phyloP scores from a whole-genome alignment of 2,329 filamentous ascomycete species.

The Didymella arachidicola region DNA sequence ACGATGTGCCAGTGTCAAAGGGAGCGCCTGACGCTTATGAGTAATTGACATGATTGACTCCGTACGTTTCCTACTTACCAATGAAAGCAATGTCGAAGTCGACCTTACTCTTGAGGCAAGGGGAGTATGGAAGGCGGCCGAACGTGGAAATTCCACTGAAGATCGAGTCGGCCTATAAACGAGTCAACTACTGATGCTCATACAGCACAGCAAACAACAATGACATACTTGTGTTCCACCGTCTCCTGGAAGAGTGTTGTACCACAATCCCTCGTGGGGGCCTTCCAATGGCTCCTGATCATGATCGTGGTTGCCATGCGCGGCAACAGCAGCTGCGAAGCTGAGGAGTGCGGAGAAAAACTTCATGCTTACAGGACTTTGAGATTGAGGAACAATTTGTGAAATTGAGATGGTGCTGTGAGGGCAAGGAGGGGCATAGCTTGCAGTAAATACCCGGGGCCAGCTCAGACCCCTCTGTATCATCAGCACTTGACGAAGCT shows the following conservation, averaged over 20 bases:
- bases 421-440: slow-evolving; percentile 17
- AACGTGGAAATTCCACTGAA: slow-evolving; percentile 91
- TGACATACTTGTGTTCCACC: slow-evolving; percentile 78
- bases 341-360: slow-evolving; percentile 34
- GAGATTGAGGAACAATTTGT: slow-evolving; percentile 1
- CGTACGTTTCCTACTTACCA: not conserved
- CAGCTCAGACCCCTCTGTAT: slow-evolving; percentile 32
- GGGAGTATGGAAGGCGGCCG: slow-evolving; percentile 77
- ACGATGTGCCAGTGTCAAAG: slow-evolving; percentile 86
- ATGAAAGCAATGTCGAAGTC: slow-evolving; percentile 88
- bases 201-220: not conserved
- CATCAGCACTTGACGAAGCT: slow-evolving; percentile 36
- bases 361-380: slow-evolving; percentile 36
- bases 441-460: slow-evolving; percentile 33
- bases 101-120: slow-evolving; percentile 75
- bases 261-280: slow-evolving; percentile 80
- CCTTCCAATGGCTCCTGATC: slow-evolving; percentile 67
- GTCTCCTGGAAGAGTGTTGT: slow-evolving; percentile 81
- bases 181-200: slow-evolving; percentile 25
- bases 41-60: not conserved
- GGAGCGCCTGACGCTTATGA: slow-evolving; percentile 66
- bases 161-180: slow-evolving; percentile 76
- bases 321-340: slow-evolving; percentile 61
- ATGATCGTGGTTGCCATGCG: slow-evolving; percentile 66
- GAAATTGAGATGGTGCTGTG: slow-evolving; percentile 1